phyloP scores from a whole-genome alignment of 805 yeast species.

The Myxozyma lipomycoides region DNA sequence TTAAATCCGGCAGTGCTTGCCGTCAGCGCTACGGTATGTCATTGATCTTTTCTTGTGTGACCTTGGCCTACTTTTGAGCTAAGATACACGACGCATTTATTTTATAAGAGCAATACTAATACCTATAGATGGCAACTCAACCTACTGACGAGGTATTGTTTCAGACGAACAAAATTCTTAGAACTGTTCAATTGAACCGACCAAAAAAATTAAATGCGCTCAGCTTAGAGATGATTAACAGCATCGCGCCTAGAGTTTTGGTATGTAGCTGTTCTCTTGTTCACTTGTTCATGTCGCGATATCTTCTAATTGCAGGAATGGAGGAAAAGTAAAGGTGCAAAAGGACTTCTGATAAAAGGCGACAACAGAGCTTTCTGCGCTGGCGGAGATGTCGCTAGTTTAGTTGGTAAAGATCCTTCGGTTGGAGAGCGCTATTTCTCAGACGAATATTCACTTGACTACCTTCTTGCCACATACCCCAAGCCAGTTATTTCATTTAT shows the following conservation, averaged over 20 bases:
- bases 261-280: no score
- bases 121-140: slow-evolving; percentile 5
- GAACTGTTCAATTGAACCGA: slow-evolving; percentile 74
- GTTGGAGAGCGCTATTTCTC: slow-evolving; percentile 57
- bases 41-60: not conserved
- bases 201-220: slow-evolving; percentile 81
- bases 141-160: slow-evolving; percentile 56
- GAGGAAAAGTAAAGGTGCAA: slow-evolving; percentile 55
- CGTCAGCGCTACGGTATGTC: slow-evolving; percentile 10
- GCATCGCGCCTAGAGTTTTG: slow-evolving; percentile 62
- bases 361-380: slow-evolving; percentile 76
- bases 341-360: slow-evolving; percentile 65
- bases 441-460: slow-evolving; percentile 76
- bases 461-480: slow-evolving; percentile 69
- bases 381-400: slow-evolving; percentile 80
- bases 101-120: not conserved
- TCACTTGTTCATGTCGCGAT: not conserved
- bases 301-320: slow-evolving; percentile 10
- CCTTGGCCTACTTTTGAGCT: no score
- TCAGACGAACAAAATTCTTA: slow-evolving; percentile 56
- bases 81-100: no score
- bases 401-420: slow-evolving; percentile 42
- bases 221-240: slow-evolving; percentile 66
- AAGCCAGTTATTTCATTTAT: slow-evolving; percentile 83
- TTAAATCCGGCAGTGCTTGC: slow-evolving; percentile 10